A percentile compares a stretch with the other conserved stretches of the same genome.
phyloP scores from a whole-genome alignment of 257 asterid genomes.

The Primulina huaijiensis region DNA sequence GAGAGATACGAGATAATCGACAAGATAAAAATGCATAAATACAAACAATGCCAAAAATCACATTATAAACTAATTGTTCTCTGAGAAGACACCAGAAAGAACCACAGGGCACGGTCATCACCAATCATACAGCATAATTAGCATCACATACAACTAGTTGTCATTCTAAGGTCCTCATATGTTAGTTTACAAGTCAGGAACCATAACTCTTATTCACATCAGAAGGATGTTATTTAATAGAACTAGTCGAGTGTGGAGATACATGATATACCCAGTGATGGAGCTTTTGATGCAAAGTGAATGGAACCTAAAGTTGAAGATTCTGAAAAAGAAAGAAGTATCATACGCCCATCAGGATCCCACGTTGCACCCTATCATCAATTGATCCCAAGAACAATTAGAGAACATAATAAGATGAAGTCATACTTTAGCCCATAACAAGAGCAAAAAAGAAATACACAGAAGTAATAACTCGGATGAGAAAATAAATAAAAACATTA shows the following conservation, averaged over 20 bases:
- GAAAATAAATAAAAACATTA: constrained; percentile 9
- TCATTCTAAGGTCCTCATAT: neutral
- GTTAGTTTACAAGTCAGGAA: constrained; percentile 12
- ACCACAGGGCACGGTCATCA: neutral
- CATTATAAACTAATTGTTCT: neutral
- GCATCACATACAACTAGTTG: neutral
- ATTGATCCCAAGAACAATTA: constrained; percentile 24
- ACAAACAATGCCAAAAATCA: neutral
- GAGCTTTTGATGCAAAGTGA: constrained; percentile 93
- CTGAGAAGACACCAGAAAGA: constrained; percentile 6
- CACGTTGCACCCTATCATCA: constrained; percentile 83
- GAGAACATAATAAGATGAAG: constrained; percentile 8
- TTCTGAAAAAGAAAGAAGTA: constrained; percentile 64
- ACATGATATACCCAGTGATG: constrained; percentile 65
- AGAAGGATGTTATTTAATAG: constrained; percentile 1
- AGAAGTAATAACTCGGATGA: constrained; percentile 15
- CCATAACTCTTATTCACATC: constrained; percentile 8
- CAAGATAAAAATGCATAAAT: neutral
- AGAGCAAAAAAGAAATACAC: constrained; percentile 8
- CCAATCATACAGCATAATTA: neutral
- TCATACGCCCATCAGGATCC: constrained; percentile 95
- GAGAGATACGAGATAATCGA: neutral
- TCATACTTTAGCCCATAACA: constrained; percentile 9
- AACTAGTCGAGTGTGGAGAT: constrained; percentile 20
- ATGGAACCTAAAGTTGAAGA: constrained; percentile 80